Evolutionary conservation across 106 monocot species (phyloP).

Genomic region (Dioscorea zingiberensis): DNA sequence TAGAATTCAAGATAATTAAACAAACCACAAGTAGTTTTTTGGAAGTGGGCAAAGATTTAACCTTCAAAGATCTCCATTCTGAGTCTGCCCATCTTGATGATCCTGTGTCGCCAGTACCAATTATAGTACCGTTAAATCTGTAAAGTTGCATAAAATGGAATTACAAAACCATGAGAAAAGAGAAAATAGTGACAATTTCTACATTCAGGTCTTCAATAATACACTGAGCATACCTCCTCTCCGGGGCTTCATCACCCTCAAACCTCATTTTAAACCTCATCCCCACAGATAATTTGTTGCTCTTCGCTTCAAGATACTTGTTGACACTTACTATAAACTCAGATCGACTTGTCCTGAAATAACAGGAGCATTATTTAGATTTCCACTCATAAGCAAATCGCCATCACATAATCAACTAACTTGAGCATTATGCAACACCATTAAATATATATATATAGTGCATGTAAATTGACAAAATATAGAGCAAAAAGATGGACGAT

Average conservation of each 20-base stretch:
- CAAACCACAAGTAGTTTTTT: too few species aligned
- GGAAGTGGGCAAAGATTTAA: slow-evolving; percentile 3
- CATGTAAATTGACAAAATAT: too few species aligned
- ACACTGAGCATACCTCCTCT: slow-evolving; percentile 46
- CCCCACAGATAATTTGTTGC: slow-evolving; percentile 60
- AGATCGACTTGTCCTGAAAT: slow-evolving; percentile 66
- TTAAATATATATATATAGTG: too few species aligned
- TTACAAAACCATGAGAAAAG: not conserved
- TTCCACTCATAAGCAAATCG: not conserved
- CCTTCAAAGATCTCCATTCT: slow-evolving; percentile 75
- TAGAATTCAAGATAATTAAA: too few species aligned
- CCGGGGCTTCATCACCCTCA: slow-evolving; percentile 85
- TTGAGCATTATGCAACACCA: too few species aligned
- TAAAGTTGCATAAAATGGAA: slow-evolving; percentile 2
- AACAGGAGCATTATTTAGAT: not conserved
- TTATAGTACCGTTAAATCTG: slow-evolving; percentile 75
- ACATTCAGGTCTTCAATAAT: not conserved
- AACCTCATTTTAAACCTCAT: slow-evolving; percentile 95
- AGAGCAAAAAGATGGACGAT: too few species aligned
- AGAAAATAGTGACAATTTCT: not conserved
- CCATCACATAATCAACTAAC: too few species aligned
- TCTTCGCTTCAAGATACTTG: slow-evolving; percentile 70
- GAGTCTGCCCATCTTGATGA: slow-evolving; percentile 56
- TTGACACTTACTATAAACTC: slow-evolving; percentile 72
- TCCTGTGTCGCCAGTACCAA: slow-evolving; percentile 33